Base-by-base conservation (phyloP, 1,284 basidiomycete species). In the Mycosarcoma mackinlayi region DNA sequence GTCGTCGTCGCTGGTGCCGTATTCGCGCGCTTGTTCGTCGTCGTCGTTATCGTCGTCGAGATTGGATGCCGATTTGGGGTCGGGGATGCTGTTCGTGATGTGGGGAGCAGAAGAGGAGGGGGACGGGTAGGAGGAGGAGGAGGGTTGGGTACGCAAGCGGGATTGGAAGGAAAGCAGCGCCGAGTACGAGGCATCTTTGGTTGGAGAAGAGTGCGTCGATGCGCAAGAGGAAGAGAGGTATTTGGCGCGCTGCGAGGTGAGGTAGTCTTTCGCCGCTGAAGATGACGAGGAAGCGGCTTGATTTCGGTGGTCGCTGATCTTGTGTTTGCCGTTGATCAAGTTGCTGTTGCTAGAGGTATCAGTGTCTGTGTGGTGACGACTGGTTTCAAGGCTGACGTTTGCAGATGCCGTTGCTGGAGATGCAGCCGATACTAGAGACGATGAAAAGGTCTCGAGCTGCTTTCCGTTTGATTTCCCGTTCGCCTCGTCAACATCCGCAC, bases 1-100 rank as follows among this genome's bases (percentile, higher is more conserved):
- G 48, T 80, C 75, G 34, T 75, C 77, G 42, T 76, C 76, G 41
- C 64, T 70, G 3, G 71, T 61, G 7, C 79, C 78, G 45, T 79
- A 81, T 45, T 80, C 80, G 18, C 35, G 53, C 30, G 56, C 67
- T 4, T 68, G 52, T 13, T 62, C 55, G 10, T 72, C 73, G 3
- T 58, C 72, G 10, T 61, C 50, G 2, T 63, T 56, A 3, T 52
- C 68, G 4, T 52, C 33, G 14, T 42, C 35, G 13, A 14, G n/a
- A n/a, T n/a, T 33, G 37, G 6, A 18, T 9, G 46, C 11, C 10
- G 10, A n/a, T 35, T 35, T 18, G 34, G n/a, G 34, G 11, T 11
- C n/a, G 37, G 8, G 4, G 37, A n/a, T n/a, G n/a, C n/a, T n/a
- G n/a, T n/a, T n/a, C n/a, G 18, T 3, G 40, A 27, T n/a, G n/a